These are phyloP conservation scores for Alternaria arbusti DNA, from an alignment of 2,329 filamentous ascomycete species.

Conservation along the genomic window DNA sequence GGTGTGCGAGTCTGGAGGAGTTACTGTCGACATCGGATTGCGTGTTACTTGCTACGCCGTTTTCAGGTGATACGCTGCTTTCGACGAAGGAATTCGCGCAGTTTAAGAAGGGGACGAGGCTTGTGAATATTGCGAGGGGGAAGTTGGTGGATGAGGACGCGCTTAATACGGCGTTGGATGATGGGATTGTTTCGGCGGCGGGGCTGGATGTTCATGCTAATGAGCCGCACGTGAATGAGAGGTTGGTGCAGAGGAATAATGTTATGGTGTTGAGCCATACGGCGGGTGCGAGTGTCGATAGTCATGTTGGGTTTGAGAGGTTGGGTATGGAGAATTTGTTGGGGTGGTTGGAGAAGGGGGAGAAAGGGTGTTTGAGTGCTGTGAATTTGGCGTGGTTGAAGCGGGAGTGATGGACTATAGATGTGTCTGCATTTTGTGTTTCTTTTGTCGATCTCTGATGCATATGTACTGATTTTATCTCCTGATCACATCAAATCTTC, in stretches of 20 bases:
- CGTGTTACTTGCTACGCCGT: constrained; percentile 67
- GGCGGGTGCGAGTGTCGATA: constrained; percentile 70
- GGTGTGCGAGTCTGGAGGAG: constrained; percentile 58
- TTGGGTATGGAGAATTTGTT: constrained; percentile 71
- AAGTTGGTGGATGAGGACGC: constrained; percentile 70
- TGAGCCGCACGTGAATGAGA: constrained; percentile 63
- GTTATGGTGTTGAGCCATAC: constrained; percentile 71
- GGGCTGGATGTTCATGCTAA: constrained; percentile 70
- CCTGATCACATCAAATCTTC: neutral
- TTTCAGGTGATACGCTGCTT: constrained; percentile 58
- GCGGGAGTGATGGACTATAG: neutral
- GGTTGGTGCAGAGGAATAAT: constrained; percentile 53
- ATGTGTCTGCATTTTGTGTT: neutral
- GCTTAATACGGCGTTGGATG: constrained; percentile 64
- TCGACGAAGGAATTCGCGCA: constrained; percentile 54
- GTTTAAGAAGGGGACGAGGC: constrained; percentile 62
- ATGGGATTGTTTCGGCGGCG: constrained; percentile 57
- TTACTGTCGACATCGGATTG: constrained; percentile 64
- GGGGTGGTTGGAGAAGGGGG: constrained; percentile 60
- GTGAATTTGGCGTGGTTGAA: constrained; percentile 66
- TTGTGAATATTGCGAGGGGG: constrained; percentile 72
- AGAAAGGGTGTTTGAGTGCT: constrained; percentile 62
- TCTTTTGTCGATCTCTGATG: no score
- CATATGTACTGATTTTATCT: no score
- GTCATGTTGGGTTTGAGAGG: constrained; percentile 70